These are phyloP conservation scores for Chamaenerion angustifolium DNA, from an alignment of 345 rosid genomes.

Conservation along the genomic window DNA sequence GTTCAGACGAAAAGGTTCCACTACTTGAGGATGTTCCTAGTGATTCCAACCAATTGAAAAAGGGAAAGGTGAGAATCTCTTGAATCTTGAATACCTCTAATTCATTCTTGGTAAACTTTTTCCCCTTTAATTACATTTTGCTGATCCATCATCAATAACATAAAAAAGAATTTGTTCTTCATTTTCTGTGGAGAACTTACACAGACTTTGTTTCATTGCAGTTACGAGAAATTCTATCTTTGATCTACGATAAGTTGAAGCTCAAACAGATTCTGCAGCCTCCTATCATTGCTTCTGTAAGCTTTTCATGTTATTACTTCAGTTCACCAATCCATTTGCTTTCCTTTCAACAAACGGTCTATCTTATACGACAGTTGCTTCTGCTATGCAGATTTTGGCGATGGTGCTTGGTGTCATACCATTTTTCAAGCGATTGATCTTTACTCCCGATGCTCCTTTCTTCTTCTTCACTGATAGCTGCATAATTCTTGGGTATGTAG, in stretches of 20 bases:
- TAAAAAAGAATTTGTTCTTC: no score
- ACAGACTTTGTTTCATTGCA: slow-evolving; percentile 18
- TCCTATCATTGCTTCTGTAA: slow-evolving; percentile 89
- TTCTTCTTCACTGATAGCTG: slow-evolving; percentile 97
- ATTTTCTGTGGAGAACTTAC: no score
- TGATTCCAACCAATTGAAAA: slow-evolving; percentile 22
- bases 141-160: background rate
- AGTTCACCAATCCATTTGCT: background rate
- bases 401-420: slow-evolving; percentile 76
- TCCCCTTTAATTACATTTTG: slow-evolving; percentile 1
- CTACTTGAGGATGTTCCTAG: slow-evolving; percentile 35
- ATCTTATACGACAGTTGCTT: background rate
- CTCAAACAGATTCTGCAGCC: slow-evolving; percentile 94
- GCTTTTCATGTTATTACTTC: slow-evolving; percentile 12
- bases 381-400: slow-evolving; percentile 57
- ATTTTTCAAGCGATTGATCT: slow-evolving; percentile 58
- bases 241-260: slow-evolving; percentile 68
- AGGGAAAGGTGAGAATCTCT: slow-evolving; percentile 41
- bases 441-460: slow-evolving; percentile 76
- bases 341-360: background rate
- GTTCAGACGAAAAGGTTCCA: slow-evolving; percentile 46
- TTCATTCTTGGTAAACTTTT: background rate
- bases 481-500: slow-evolving; percentile 77
- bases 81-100: background rate
- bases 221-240: slow-evolving; percentile 38